Evolutionary conservation across 2,329 filamentous ascomycete species (phyloP).

Genomic region (Colletotrichum incanum): DNA sequence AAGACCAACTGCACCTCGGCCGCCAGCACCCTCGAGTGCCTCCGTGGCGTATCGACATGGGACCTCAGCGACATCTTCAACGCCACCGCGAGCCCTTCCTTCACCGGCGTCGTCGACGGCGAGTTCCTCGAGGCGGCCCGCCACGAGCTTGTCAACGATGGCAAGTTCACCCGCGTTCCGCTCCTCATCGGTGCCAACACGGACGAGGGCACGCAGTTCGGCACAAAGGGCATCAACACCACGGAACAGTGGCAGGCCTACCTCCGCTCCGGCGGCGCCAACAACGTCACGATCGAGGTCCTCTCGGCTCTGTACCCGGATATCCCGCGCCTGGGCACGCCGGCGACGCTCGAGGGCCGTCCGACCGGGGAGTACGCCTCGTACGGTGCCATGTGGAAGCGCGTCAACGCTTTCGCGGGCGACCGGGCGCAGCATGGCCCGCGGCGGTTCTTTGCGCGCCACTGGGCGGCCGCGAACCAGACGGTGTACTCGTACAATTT

Average conservation of each 20-base stretch:
- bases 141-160: constrained; percentile 68
- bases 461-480: constrained; percentile 63
- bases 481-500: constrained; percentile 71
- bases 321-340: constrained; percentile 63
- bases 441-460: constrained; percentile 67
- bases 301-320: constrained; percentile 66
- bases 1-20: constrained; percentile 44
- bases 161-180: constrained; percentile 75
- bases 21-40: constrained; percentile 50
- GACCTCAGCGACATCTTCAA: constrained; percentile 52
- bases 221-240: constrained; percentile 67
- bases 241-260: constrained; percentile 65
- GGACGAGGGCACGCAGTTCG: constrained; percentile 75
- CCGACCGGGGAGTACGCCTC: constrained; percentile 46
- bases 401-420: constrained; percentile 67
- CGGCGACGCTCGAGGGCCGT: constrained; percentile 56
- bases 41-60: constrained; percentile 51
- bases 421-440: constrained; percentile 71
- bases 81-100: constrained; percentile 47
- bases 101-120: constrained; percentile 52
- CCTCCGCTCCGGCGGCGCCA: constrained; percentile 49
- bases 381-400: constrained; percentile 67
- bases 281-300: constrained; percentile 50
- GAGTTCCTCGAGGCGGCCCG: constrained; percentile 59
- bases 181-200: constrained; percentile 76